Conservation (phyloP, 2,329 filamentous ascomycete genomes). For the Scedosporium aurantiacum region DNA sequence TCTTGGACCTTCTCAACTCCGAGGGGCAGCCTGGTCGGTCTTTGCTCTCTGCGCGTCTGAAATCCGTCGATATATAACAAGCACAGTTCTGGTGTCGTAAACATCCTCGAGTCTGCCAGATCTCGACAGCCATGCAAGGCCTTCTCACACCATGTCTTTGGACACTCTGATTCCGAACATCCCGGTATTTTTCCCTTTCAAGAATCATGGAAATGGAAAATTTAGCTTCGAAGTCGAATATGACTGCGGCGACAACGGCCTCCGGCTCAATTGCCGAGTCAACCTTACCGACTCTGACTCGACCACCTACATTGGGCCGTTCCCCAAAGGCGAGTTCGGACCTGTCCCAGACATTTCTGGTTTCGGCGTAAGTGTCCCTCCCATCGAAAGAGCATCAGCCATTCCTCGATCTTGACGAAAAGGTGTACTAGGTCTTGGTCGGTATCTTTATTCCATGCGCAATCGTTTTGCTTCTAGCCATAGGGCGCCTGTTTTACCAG, state of each 20-base stretch:
- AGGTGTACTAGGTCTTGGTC: not conserved
- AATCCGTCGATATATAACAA: too few relatives aligned
- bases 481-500: not conserved
- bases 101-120: too few relatives aligned
- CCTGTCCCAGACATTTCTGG: not conserved
- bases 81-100: too few relatives aligned
- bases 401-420: not conserved
- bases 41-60: too few relatives aligned
- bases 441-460: not conserved
- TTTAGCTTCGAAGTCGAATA: not conserved
- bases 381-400: not conserved
- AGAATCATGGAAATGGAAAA: not conserved
- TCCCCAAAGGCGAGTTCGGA: not conserved
- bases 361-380: not conserved
- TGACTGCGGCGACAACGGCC: not conserved
- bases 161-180: not conserved
- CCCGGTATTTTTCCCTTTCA: not conserved
- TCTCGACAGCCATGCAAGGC: too few relatives aligned
- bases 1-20: too few relatives aligned
- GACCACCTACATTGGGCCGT: not conserved
- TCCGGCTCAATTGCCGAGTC: not conserved
- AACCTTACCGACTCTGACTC: not conserved
- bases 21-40: too few relatives aligned
- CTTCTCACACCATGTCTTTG: not conserved
- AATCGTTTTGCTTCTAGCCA: not conserved